Evolutionary conservation across 2,329 filamentous ascomycete species (phyloP), one percentile per base, ranked within the genome.

Genomic region (Claviceps sp.): DNA sequence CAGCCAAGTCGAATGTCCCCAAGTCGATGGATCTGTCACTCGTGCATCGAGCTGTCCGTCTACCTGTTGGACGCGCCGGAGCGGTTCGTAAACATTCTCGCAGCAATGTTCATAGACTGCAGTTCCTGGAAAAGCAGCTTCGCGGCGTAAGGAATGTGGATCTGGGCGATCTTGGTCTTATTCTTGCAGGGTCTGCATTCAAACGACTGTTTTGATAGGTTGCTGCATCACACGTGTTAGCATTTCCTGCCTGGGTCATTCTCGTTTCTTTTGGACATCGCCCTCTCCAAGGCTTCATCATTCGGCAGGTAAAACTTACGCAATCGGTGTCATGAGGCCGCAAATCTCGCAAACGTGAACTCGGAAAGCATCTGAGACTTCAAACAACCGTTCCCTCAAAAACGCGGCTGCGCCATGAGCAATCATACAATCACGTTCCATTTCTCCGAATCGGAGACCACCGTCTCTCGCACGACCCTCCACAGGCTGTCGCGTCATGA

Each of bases 341-440:
- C 93, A 98, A 63, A 97, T 94, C 71, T 98, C 93, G 73, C 93
- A 98, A 63, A 98, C 86, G 70, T 98, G 93, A 54, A 98, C 93
- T 68, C 90, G 80, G 79, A 97, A 98, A 40, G 93, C 91, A 73
- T 98, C 93, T 50, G 88, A 95, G 49, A 98, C 93, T 67, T 97
- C 91, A 63, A 98, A 96, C 54, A 98, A 72, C 63, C 93, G 82
- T 75, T 98, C 93, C 73, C 98, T 98, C 65, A 98, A 72, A 79
- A 98, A 98, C 1, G 90, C 85, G 51, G 88, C 91, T 3, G 94
- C 93, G 66, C 93, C 93, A 67, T 98, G 94, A n/a, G 94, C 89
- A 74, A 98, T 98, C 93, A 98, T 98, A 69, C 93, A 98, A 81
- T 98, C 94, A 74, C 94, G 91, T 72, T 98, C 94, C 93, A 98